These are phyloP conservation scores for Purpureocillium takamizusanense DNA, from an alignment of 2,329 filamentous ascomycete genomes.

Conservation along the genomic window DNA sequence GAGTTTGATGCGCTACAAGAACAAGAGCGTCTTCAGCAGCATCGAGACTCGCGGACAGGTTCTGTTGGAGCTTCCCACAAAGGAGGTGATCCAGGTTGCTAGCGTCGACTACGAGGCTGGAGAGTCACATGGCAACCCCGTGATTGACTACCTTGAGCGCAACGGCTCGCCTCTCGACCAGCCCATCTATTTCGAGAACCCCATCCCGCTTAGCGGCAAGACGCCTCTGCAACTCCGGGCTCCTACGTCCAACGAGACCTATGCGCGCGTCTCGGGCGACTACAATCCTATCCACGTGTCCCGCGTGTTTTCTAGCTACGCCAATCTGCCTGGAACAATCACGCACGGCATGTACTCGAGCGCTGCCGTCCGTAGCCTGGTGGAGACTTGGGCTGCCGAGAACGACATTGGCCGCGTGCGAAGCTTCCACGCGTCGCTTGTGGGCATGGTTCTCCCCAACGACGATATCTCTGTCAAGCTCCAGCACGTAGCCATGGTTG, in stretches of 20 bases:
- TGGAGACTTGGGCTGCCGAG: constrained; percentile 98
- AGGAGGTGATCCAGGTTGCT: constrained; percentile 96
- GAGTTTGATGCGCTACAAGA: constrained; percentile 88
- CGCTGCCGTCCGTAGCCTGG: constrained; percentile 86
- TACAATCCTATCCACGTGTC: constrained; percentile 99
- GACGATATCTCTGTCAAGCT: constrained; percentile 92
- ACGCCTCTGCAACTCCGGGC: constrained; percentile 81
- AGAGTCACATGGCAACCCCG: constrained; percentile 87
- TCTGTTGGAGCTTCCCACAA: constrained; percentile 86
- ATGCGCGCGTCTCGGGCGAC: constrained; percentile 93
- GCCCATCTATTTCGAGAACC: constrained; percentile 92
- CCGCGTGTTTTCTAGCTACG: constrained; percentile 90
- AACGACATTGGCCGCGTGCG: constrained; percentile 96
- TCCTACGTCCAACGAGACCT: constrained; percentile 93
- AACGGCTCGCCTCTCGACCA: constrained; percentile 91
- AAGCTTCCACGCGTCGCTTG: constrained; percentile 91
- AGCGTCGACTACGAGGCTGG: constrained; percentile 93
- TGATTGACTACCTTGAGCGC: constrained; percentile 90
- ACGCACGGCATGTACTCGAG: constrained; percentile 99
- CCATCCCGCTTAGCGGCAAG: constrained; percentile 91
- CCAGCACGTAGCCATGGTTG: constrained; percentile 95
- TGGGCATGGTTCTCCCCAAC: constrained; percentile 98
- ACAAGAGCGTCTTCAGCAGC: constrained; percentile 81
- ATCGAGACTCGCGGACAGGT: constrained; percentile 91
- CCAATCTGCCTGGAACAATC: constrained; percentile 91